Conservation (phyloP, 2,329 filamentous ascomycete species). For the Exophiala alcalophila region DNA sequence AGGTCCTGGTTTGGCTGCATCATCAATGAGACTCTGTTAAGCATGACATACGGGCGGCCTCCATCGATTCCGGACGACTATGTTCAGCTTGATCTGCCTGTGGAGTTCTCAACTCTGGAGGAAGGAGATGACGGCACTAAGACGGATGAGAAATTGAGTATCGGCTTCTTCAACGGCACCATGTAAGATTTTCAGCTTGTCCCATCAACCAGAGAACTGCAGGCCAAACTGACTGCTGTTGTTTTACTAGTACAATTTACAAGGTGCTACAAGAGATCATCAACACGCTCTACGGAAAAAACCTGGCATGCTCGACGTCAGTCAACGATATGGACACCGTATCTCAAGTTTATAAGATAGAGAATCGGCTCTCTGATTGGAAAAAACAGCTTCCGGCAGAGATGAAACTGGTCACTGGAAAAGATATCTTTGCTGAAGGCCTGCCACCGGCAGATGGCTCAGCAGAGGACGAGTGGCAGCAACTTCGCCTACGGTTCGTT, state of each 20-base stretch:
- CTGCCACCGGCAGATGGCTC: conserved; percentile 21
- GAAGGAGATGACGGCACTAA: conserved; percentile 2
- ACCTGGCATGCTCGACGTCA: conserved; percentile 5
- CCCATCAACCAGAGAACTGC: too few species aligned
- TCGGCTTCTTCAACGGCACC: conserved; percentile 8
- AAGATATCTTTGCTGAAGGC: conserved; percentile 27
- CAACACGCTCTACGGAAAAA: conserved; percentile 31
- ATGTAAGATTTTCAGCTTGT: conserved; percentile 19
- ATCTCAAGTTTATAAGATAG: conserved; percentile 9
- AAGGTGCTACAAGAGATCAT: conserved; percentile 37
- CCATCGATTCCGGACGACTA: conserved; percentile 47
- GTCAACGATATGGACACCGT: conserved; percentile 5
- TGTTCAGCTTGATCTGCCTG: conserved; percentile 40
- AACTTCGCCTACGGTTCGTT: conserved; percentile 29
- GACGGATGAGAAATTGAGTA: conserved; percentile 3
- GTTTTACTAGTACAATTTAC: conserved; percentile 34
- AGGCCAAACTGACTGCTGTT: neutral
- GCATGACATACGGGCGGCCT: conserved; percentile 54
- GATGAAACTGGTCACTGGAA: conserved; percentile 8
- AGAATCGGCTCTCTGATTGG: conserved; percentile 11
- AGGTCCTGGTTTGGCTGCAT: conserved; percentile 53
- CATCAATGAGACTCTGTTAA: conserved; percentile 46
- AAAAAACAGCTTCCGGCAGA: conserved; percentile 3
- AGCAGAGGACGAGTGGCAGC: conserved; percentile 40
- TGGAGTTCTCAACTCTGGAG: conserved; percentile 1